Conservation (phyloP, 2,329 filamentous ascomycete genomes). For the Ploettnerulaceae sp. region DNA sequence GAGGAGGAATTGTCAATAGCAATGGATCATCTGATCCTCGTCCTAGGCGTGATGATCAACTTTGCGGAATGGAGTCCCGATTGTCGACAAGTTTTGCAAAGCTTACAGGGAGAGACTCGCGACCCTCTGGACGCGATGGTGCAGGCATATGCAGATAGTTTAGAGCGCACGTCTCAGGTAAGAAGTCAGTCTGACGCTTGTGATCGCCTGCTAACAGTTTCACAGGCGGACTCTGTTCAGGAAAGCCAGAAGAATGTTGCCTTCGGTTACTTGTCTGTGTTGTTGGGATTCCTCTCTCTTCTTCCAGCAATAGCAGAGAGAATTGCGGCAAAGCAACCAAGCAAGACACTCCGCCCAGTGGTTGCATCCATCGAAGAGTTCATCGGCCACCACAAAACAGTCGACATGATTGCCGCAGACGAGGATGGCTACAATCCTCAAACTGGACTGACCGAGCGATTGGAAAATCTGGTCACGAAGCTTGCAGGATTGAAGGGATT, state of each 20-base stretch:
- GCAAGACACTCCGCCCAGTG: slow-evolving; percentile 44
- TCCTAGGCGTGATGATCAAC: slow-evolving; percentile 81
- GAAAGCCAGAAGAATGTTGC: slow-evolving; percentile 77
- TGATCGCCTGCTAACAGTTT: slow-evolving; percentile 7
- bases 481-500: slow-evolving; percentile 9
- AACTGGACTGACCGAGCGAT: slow-evolving; percentile 40
- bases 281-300: slow-evolving; percentile 77
- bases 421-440: slow-evolving; percentile 41
- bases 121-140: slow-evolving; percentile 56
- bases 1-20: slow-evolving; percentile 46
- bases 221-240: slow-evolving; percentile 63
- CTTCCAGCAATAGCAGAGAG: slow-evolving; percentile 40
- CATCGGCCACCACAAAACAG: slow-evolving; percentile 52
- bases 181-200: slow-evolving; percentile 30
- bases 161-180: slow-evolving; percentile 64
- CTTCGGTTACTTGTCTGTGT: slow-evolving; percentile 78
- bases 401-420: slow-evolving; percentile 44
- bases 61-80: slow-evolving; percentile 71
- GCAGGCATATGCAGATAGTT: slow-evolving; percentile 61
- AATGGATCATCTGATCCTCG: slow-evolving; percentile 69
- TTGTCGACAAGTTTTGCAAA: slow-evolving; percentile 49
- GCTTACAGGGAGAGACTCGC: slow-evolving; percentile 34
- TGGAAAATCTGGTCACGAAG: slow-evolving; percentile 26
- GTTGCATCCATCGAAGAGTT: slow-evolving; percentile 58
- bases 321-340: slow-evolving; percentile 41